phyloP scores from a whole-genome alignment of 2,329 filamentous ascomycete genomes.

The Botrytis porri region DNA sequence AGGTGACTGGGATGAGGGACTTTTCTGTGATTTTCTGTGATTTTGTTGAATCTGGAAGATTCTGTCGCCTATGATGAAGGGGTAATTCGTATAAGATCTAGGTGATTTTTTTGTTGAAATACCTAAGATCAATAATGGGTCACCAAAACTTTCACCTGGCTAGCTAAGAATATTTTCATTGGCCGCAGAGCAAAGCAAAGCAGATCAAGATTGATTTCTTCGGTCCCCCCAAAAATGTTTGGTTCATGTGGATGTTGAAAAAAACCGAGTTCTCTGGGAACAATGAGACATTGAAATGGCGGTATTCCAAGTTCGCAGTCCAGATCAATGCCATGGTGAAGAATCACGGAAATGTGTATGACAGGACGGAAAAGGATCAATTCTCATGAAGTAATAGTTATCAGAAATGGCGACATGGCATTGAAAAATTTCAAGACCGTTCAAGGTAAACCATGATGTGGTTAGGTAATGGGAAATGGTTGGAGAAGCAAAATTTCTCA shows the following conservation, averaged over 20 bases:
- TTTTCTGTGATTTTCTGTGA: too few species aligned
- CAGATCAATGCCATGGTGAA: neutral
- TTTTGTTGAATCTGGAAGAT: conserved; percentile 7
- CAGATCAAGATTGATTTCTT: neutral
- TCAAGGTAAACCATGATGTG: conserved; percentile 12
- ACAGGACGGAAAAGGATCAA: neutral
- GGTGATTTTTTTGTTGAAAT: neutral
- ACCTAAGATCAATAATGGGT: neutral
- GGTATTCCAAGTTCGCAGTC: conserved; percentile 1
- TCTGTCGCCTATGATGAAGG: conserved; percentile 13
- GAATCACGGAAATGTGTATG: neutral
- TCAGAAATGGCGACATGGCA: conserved; percentile 11
- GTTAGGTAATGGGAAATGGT: conserved; percentile 14
- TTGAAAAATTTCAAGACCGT: conserved; percentile 7
- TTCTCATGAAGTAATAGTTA: conserved; percentile 17
- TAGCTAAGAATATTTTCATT: neutral
- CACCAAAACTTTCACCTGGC: neutral
- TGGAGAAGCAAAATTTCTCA: conserved; percentile 10
- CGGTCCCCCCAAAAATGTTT: neutral
- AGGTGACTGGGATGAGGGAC: neutral
- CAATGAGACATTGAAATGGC: conserved; percentile 14
- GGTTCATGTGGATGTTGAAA: conserved; percentile 3
- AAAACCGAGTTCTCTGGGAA: neutral
- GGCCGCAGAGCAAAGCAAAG: neutral
- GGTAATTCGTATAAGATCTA: conserved; percentile 6